phyloP scores from a whole-genome alignment of 2,329 filamentous ascomycete species.

The Corynespora cassiicola region DNA sequence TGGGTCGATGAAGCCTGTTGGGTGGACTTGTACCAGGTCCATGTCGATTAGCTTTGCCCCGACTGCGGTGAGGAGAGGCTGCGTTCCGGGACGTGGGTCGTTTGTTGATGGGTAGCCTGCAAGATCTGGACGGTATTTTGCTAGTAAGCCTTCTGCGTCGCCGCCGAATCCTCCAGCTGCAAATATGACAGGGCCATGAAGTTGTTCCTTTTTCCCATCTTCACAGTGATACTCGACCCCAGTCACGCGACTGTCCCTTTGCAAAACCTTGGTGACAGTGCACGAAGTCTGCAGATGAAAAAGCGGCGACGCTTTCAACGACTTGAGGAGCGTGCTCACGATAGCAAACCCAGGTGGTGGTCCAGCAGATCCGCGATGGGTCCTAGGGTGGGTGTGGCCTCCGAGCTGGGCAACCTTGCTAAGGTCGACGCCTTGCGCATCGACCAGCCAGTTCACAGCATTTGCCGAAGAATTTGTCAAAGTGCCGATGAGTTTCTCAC shows the following conservation, averaged over 20 bases:
- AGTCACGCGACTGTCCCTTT: slow-evolving; percentile 45
- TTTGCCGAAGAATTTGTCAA: slow-evolving; percentile 57
- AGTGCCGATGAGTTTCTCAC: slow-evolving; percentile 55
- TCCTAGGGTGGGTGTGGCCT: slow-evolving; percentile 63
- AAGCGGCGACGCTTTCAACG: slow-evolving; percentile 55
- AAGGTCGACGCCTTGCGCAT: slow-evolving; percentile 65
- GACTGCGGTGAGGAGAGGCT: slow-evolving; percentile 49
- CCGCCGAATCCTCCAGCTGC: slow-evolving; percentile 69
- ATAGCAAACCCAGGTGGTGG: slow-evolving; percentile 67
- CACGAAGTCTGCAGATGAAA: slow-evolving; percentile 62
- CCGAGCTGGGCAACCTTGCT: slow-evolving; percentile 65
- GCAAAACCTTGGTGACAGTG: slow-evolving; percentile 60
- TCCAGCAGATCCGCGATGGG: slow-evolving; percentile 63
- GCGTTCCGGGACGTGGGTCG: slow-evolving; percentile 63
- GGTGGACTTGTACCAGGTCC: slow-evolving; percentile 67
- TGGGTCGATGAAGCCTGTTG: slow-evolving; percentile 68
- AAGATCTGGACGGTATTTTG: slow-evolving; percentile 65
- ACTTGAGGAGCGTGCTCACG: slow-evolving; percentile 60
- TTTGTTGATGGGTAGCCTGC: slow-evolving; percentile 68
- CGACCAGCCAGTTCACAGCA: slow-evolving; percentile 64
- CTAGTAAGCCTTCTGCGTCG: slow-evolving; percentile 64
- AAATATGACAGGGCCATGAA: slow-evolving; percentile 65
- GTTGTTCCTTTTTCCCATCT: slow-evolving; percentile 42
- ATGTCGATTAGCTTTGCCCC: slow-evolving; percentile 54
- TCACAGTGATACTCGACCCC: slow-evolving; percentile 60